Conservation (phyloP, 1,139 yeast species). For the Diutina sp. region DNA sequence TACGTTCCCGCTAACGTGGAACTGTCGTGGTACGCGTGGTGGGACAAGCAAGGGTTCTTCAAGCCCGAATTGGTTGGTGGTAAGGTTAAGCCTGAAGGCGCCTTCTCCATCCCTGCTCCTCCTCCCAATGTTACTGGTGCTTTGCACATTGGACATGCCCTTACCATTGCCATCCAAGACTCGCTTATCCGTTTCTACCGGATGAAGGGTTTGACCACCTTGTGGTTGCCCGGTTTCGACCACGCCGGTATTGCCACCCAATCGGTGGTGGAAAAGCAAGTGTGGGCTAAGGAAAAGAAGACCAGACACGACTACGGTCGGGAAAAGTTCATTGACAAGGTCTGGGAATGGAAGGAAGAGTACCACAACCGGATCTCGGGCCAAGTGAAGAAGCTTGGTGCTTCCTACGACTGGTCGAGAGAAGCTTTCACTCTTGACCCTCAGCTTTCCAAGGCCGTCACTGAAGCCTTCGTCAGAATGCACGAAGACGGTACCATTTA, state of each 20-base stretch:
- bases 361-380: constrained; percentile 76
- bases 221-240: constrained; percentile 93
- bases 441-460: constrained; percentile 64
- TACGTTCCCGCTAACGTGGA: constrained; percentile 89
- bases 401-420: constrained; percentile 91
- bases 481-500: constrained; percentile 94
- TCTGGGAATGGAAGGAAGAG: constrained; percentile 98
- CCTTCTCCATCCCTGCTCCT: constrained; percentile 88
- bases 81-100: constrained; percentile 65
- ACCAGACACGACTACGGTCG: constrained; percentile 95
- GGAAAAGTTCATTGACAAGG: constrained; percentile 75
- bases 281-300: constrained; percentile 78
- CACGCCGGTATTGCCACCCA: constrained; percentile 99
- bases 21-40: constrained; percentile 97
- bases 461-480: constrained; percentile 80
- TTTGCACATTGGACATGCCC: constrained; percentile 95
- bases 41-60: constrained; percentile 81
- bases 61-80: constrained; percentile 81
- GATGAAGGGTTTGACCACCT: constrained; percentile 92
- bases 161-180: constrained; percentile 92
- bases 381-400: constrained; percentile 83
- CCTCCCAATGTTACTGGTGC: constrained; percentile 99
- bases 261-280: constrained; percentile 93
- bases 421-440: constrained; percentile 92
- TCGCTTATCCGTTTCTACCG: constrained; percentile 86